These are phyloP conservation scores for Mycosphaerella sp. DNA, from an alignment of 2,329 filamentous ascomycete species.

Conservation along the genomic window DNA sequence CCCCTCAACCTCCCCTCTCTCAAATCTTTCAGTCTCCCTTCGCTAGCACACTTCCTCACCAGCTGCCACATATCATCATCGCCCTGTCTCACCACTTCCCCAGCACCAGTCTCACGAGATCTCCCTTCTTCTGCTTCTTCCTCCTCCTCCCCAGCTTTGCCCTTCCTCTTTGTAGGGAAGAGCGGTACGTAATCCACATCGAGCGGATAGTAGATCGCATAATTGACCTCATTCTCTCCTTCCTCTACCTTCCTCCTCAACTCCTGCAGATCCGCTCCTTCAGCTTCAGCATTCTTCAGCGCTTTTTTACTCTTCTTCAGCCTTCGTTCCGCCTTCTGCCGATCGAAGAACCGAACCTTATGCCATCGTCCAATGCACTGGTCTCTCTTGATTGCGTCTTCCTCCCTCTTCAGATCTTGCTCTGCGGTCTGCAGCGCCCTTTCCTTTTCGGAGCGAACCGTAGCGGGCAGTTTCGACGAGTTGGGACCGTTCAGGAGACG, in stretches of 20 bases:
- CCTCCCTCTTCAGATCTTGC: slow-evolving; percentile 55
- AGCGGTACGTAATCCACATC: slow-evolving; percentile 62
- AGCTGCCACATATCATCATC: slow-evolving; percentile 60
- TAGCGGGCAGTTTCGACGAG: slow-evolving; percentile 55
- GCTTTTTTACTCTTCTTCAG: slow-evolving; percentile 59
- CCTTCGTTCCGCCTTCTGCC: slow-evolving; percentile 64
- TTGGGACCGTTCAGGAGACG: slow-evolving; percentile 55
- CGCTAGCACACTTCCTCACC: slow-evolving; percentile 59
- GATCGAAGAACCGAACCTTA: slow-evolving; percentile 80
- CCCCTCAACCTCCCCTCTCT: slow-evolving; percentile 46
- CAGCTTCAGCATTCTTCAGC: slow-evolving; percentile 44
- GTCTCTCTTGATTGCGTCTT: slow-evolving; percentile 56
- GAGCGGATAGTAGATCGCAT: slow-evolving; percentile 66
- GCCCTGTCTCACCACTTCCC: slow-evolving; percentile 35
- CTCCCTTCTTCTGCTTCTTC: slow-evolving; percentile 22
- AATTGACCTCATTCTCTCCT: slow-evolving; percentile 68
- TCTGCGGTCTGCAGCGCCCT: slow-evolving; percentile 63
- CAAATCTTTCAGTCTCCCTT: slow-evolving; percentile 51
- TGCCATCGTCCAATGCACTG: slow-evolving; percentile 74
- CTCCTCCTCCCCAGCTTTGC: slow-evolving; percentile 29
- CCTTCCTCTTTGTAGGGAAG: slow-evolving; percentile 35
- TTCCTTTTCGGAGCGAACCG: slow-evolving; percentile 63
- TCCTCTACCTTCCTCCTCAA: slow-evolving; percentile 25
- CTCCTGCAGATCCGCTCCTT: not conserved
- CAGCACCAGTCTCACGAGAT: slow-evolving; percentile 36